Percentiles rank a stretch among this genome's conserved stretches.
phyloP scores from a whole-genome alignment of 352 stramenopile genomes.

The Phytophthora sansomeana region DNA sequence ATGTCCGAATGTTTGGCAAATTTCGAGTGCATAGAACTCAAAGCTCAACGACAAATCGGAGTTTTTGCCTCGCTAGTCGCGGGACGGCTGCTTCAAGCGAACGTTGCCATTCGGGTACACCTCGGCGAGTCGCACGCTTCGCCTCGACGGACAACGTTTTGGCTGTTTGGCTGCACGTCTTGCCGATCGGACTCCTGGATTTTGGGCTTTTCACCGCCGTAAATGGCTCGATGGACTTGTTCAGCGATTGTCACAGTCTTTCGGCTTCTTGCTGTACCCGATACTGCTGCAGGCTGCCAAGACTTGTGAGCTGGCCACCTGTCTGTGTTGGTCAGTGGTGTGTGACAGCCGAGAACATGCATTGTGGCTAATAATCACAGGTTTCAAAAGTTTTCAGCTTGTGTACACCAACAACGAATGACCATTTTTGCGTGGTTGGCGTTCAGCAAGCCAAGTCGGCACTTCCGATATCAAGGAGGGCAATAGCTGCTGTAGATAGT shows the following conservation, averaged over 20 bases:
- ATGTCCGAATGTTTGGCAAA: slow-evolving; percentile 28
- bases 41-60: slow-evolving; percentile 1
- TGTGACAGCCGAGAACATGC: slow-evolving; percentile 11
- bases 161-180: slow-evolving; percentile 6
- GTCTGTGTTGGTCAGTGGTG: slow-evolving; percentile 1
- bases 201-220: slow-evolving; percentile 8
- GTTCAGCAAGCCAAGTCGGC: no score
- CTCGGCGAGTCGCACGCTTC: slow-evolving; percentile 28
- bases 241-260: slow-evolving; percentile 19
- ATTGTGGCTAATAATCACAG: background rate
- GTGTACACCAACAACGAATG: no score
- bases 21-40: slow-evolving; percentile 19
- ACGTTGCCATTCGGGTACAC: background rate
- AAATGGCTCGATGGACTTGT: background rate
- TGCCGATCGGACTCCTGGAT: slow-evolving; percentile 22
- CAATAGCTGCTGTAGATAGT: no score
- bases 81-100: slow-evolving; percentile 21
- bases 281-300: background rate
- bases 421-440: no score
- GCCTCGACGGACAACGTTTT: slow-evolving; percentile 9
- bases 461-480: no score
- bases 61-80: slow-evolving; percentile 28
- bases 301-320: no score
- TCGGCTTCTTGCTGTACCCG: slow-evolving; percentile 2
- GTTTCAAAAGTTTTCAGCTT: no score